phyloP scores from a whole-genome alignment of 192 early-diverging fungal genomes.

The Rhizoclosmatium sp. region DNA sequence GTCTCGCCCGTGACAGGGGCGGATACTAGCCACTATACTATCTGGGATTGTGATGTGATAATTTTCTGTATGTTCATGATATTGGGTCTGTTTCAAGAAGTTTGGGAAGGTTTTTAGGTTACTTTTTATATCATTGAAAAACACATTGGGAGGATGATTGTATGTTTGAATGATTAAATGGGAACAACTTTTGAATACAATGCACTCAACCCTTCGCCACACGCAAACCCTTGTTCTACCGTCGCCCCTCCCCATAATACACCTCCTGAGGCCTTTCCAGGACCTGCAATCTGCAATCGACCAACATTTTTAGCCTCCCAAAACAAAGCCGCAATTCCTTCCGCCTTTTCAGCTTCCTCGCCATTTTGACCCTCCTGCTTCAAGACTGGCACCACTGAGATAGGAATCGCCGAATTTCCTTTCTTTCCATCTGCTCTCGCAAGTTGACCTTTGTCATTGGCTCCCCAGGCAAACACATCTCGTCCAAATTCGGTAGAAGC shows the following conservation, averaged over 20 bases:
- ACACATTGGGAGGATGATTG: too few relatives aligned
- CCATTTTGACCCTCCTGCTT: neutral
- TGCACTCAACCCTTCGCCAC: slow-evolving; percentile 34
- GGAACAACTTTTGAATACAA: slow-evolving; percentile 25
- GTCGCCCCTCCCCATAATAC: neutral
- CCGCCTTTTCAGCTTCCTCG: neutral
- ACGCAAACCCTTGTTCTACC: slow-evolving; percentile 39
- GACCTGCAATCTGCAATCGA: slow-evolving; percentile 36
- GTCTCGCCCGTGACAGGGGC: too few relatives aligned
- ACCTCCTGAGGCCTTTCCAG: neutral
- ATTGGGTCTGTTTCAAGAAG: too few relatives aligned
- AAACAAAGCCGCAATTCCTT: neutral
- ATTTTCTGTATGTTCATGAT: too few relatives aligned
- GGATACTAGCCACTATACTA: too few relatives aligned
- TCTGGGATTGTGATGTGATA: too few relatives aligned
- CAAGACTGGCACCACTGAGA: slow-evolving; percentile 14
- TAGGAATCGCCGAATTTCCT: slow-evolving; percentile 30
- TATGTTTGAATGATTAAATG: too few relatives aligned
- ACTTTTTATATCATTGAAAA: too few relatives aligned
- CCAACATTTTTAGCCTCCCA: slow-evolving; percentile 20
- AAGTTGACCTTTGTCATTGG: slow-evolving; percentile 45
- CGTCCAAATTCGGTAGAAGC: slow-evolving; percentile 32
- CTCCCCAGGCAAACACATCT: slow-evolving; percentile 55
- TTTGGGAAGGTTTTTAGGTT: too few relatives aligned
- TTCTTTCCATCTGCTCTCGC: slow-evolving; percentile 43